Evolutionary conservation across 768 basidiomycete species (phyloP), one percentile per base, ranked within the genome.

Genomic region (Termitomyces sp.): DNA sequence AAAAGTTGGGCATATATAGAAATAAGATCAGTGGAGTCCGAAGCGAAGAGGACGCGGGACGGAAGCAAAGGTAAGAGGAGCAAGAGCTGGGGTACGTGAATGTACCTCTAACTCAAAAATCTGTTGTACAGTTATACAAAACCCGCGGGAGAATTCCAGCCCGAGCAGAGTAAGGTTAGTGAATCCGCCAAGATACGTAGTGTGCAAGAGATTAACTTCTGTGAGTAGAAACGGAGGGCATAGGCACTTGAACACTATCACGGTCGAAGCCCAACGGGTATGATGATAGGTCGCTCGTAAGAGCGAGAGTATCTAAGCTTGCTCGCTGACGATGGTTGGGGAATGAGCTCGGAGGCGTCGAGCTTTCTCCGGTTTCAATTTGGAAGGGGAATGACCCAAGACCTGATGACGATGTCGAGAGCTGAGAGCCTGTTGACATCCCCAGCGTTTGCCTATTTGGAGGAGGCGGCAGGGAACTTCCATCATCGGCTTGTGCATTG

Each of bases 341-440:
- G 12, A 8, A 65, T 38, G 77, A 65, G 53, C 71, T 62, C 35
- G 75, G 71, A 22, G 64, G 60, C 9, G 67, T 54, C 37, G 61
- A 57, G 50, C 58, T 60, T 40, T 80, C 80, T 53, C 84, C 83
- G 32, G 83, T 75, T 60, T 90, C 88, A 64, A 93, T 89, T 58
- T 91, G 88, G 81, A 93, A 93, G 38, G 90, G 85, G 77, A 90
- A 93, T 24, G 86, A 87, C 17, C 86, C 87, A 40, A 93, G 74
- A n/a, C 89, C 90, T 24, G 87, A 84, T 21, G 88, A 88, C 34
- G 83, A 81, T 4, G 88, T 87, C 11, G 90, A 90, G 34, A 87
- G 65, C 65, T 88, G 82, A n/a, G 87, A 90, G 10, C 76, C 85
- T 5, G 84, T 85, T 12, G 89, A 90, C 72, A 90, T 70, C 28